Base-by-base conservation (phyloP, 257 asterid genomes). In the Misopates orontium region DNA sequence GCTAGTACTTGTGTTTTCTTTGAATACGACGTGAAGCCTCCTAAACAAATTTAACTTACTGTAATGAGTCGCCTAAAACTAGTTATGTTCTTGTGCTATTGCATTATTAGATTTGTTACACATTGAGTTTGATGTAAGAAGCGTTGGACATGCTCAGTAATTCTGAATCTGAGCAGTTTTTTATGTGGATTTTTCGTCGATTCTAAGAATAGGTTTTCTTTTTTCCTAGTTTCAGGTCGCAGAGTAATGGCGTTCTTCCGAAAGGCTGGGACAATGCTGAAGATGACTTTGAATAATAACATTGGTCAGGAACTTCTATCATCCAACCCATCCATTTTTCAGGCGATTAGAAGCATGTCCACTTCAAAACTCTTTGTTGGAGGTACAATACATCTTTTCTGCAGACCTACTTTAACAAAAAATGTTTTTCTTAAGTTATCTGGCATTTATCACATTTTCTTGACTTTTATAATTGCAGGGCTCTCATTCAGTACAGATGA, bases 311-410 rank as follows among this genome's bases (percentile, higher is more conserved):
- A 80, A 61, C 56, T 78, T 17, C 62, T 90, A 5, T 73, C 74
- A 44, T 81, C 95, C 45, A 75, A 41, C 8, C 85, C 88, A 10
- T 84, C 93, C 69, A 73, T 85, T 66, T 78, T 84, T 50, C 96
- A 89, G 72, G 81, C 81, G 1, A 72, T 87, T 56, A 80, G 97
- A 80, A 85, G 84, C 87, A 92, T 92, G 97, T 87, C 98, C 23
- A 71, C 78, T 39, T 79, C 96, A 45, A 92, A 84, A 76, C 60
- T 89, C 66, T 92, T 89, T 56, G 49, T 89, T 36, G 98, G 98
- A 89, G 98, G 98, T 81, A 32, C 62, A 22, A 16, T 73, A 42
- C 51, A 52, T 25, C 55, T 57, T 55, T 42, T n/a, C 47, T 54
- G 28, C 48, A 18, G 58, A 31, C 16, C 21, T 13, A 8, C 8